A percentile compares a stretch with the other conserved stretches of the same genome.
Conservation (phyloP, 495 filamentous ascomycete species). For the Tetracladium marchalianum region DNA sequence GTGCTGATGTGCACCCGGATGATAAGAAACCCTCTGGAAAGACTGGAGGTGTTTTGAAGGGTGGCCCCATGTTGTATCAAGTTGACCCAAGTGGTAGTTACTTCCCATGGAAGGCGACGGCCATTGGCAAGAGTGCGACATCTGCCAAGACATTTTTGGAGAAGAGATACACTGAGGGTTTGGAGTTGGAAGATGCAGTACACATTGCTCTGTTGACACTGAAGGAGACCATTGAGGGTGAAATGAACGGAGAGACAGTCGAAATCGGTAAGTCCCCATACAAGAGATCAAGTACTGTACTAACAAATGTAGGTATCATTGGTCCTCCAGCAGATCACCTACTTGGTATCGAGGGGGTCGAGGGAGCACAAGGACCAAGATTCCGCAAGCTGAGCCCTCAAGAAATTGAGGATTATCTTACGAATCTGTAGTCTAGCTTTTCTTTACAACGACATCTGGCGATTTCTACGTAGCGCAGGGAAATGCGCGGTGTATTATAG, state of each 20-base stretch:
- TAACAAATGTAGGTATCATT: conserved; percentile 67
- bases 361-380: conserved; percentile 78
- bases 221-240: conserved; percentile 98
- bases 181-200: conserved; percentile 96
- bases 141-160: conserved; percentile 97
- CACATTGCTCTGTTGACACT: conserved; percentile 96
- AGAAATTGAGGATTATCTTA: conserved; percentile 98
- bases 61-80: conserved; percentile 94
- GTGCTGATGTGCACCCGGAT: conserved; percentile 44
- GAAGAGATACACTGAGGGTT: conserved; percentile 93
- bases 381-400: conserved; percentile 94
- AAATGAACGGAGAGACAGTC: conserved; percentile 98
- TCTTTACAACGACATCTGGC: conserved; percentile 11
- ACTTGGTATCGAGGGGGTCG: conserved; percentile 86
- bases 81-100: conserved; percentile 95
- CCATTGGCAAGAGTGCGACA: conserved; percentile 96
- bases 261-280: conserved; percentile 68
- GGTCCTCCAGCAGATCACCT: conserved; percentile 88
- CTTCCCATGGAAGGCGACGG: conserved; percentile 99
- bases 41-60: conserved; percentile 91
- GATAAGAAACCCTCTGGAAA: conserved; percentile 64
- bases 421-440: conserved; percentile 61
- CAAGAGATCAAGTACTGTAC: conserved; percentile 6
- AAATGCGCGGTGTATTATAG: conserved; percentile 18
- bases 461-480: conserved; percentile 15